Base-by-base conservation (phyloP, 2,329 filamentous ascomycete genomes). In the Cyclaneusma minus region DNA sequence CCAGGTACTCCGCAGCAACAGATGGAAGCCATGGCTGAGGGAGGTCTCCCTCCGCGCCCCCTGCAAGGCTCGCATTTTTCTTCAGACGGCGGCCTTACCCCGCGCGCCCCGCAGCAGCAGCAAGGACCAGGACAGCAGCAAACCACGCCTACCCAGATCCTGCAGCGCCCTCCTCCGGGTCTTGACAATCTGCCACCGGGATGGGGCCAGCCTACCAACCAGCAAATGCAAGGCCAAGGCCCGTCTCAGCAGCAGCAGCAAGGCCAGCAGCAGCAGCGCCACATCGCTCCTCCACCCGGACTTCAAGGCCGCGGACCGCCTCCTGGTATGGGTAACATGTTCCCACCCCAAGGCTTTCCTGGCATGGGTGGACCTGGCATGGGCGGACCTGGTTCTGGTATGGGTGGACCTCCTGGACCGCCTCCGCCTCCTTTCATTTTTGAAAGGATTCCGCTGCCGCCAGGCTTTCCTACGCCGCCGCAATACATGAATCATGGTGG, bases 71-170 rank as follows among this genome's bases (percentile, higher is more conserved):
- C n/a, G n/a, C n/a, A n/a, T n/a, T n/a, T n/a, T n/a, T n/a, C n/a
- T n/a, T n/a, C n/a, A n/a, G n/a, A n/a, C n/a, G n/a, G n/a, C n/a
- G n/a, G n/a, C n/a, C n/a, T n/a, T n/a, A n/a, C n/a, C n/a, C n/a
- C n/a, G n/a, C 15, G 27, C 15, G 17, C 14, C 17, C 65, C 68
- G 35, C 59, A 65, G 38, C 62, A 71, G 10, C 64, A 68, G 10
- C 48, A 21, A 18, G 55, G 54, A 14, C 59, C 58, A 30, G n/a
- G n/a, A n/a, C n/a, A n/a, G n/a, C n/a, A n/a, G n/a, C n/a, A n/a
- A n/a, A n/a, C n/a, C n/a, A 64, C 68, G 36, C 68, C 67, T 4
- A 72, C 68, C 4, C 69, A 75, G 42, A 75, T 76, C 28, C 48
- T 76, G 13, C 69, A 75, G 47, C 64, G 69, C 5, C 68, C 66